Evolutionary conservation across 352 stramenopile genomes (phyloP), one percentile per base, ranked within the genome.

Genomic region (Phytophthora foliorum): DNA sequence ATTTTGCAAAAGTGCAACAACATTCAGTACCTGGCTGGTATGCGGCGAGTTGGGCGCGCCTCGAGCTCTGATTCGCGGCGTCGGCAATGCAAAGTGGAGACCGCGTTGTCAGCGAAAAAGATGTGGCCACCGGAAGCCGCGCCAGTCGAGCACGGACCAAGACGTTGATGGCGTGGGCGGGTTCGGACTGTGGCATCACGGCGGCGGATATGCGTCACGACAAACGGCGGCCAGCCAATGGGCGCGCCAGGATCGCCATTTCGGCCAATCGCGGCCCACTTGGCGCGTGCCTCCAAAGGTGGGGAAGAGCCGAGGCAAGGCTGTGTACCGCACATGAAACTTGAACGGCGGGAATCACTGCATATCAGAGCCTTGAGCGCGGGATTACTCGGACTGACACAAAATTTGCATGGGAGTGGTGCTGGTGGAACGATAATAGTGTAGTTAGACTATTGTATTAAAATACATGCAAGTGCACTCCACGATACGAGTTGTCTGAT

Each of bases 111-210:
- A 51, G 24, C 19, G 63, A 60, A 69, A 68, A 63, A 59, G 52
- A 69, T 69, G 66, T 74, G 66, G 66, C 59, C 56, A 60, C 50
- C 42, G 51, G 51, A 63, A 70, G 55, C 54, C 24, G 22, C 27
- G 58, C 45, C 38, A 45, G 36, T 73, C 41, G 57, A 51, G 31
- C 58, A 44, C 49, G 22, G 44, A 51, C 41, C 51, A 50, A 52
- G 24, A 34, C 51, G 57, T 51, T 46, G 32, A 53, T 57, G 48
- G 50, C 44, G 57, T 27, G 16, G 56, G 32, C 64, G 14, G 44
- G 60, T 70, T 67, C 54, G 48, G 49, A 73, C 53, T 70, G 54
- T 74, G 67, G 62, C 61, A 75, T 72, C 50, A 72, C 59, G 9
- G 11, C 36, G 8, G 25, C 19, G 46, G n/a, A 41, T 42, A 38